Percentiles rank a stretch among this genome's conserved stretches.
These are phyloP conservation scores for Fusarium sp. DNA, from an alignment of 2,329 filamentous ascomycete genomes.

Conservation along the genomic window DNA sequence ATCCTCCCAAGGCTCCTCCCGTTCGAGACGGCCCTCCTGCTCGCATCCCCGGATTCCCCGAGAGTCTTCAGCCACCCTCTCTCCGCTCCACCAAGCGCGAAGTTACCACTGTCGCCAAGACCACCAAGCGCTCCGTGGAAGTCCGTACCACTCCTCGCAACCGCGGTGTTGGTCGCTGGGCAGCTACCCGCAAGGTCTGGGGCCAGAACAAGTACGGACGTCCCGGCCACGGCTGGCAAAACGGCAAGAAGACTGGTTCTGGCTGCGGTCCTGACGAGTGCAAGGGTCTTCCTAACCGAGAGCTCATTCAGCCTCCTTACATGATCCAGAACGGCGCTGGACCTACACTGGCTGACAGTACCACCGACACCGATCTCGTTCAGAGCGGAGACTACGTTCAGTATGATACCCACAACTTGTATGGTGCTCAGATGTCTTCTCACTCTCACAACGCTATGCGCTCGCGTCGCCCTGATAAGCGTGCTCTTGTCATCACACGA, in stretches of 20 bases:
- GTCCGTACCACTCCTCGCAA: neutral
- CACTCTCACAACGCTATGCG: conserved; percentile 73
- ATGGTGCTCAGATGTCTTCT: conserved; percentile 79
- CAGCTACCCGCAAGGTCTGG: conserved; percentile 13
- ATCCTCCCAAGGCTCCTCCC: conserved; percentile 69
- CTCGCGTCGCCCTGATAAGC: conserved; percentile 67
- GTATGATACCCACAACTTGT: conserved; percentile 78
- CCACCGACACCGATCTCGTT: conserved; percentile 38
- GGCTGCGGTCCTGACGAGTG: conserved; percentile 36
- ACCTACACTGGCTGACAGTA: conserved; percentile 36
- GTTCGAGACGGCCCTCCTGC: conserved; percentile 57
- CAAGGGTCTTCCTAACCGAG: conserved; percentile 38
- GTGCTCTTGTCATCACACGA: conserved; percentile 78
- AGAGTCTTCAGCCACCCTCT: conserved; percentile 35
- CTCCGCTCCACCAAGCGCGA: neutral
- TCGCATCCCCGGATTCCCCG: conserved; percentile 40
- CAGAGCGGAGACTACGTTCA: conserved; percentile 34
- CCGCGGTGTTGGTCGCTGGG: conserved; percentile 24
- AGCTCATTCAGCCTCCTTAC: conserved; percentile 38
- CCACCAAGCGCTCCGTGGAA: neutral
- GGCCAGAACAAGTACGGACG: conserved; percentile 23
- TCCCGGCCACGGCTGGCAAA: conserved; percentile 23
- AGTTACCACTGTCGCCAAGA: neutral
- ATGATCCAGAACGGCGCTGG: conserved; percentile 43
- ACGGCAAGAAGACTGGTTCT: conserved; percentile 34